Base-by-base conservation (phyloP, 495 filamentous ascomycete species). In the Immersiella caudata region DNA sequence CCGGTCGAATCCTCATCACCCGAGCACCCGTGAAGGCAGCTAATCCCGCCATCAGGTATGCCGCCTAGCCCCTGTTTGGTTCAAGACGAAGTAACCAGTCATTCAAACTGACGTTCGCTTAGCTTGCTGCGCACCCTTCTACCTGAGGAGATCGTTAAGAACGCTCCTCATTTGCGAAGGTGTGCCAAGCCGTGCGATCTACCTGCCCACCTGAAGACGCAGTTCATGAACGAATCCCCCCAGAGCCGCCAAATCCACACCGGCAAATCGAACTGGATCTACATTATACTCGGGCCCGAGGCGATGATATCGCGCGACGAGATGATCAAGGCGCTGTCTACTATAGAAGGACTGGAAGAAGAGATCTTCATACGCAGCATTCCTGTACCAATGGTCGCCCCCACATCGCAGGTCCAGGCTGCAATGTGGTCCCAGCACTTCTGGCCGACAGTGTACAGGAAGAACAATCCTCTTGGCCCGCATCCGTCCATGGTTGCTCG, bases 391-490 rank as follows among this genome's bases (percentile, higher is more conserved):
- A 81, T 89, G 50, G 79, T 91, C 14, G 85, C 93, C 26, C 93
- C 95, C 0, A 89, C 90, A 24, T 94, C 89, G 21, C 76, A 84
- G 22, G 75, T 86, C 12, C 92, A 97, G 79, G 93, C 95, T 6
- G 83, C 87, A 9, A 76, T 82, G 75, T 97, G 92, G 93, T 88
- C 86, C 33, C 80, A 85, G 26, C 82, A 85, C 27, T 90, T 93
- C 74, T 99, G 95, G 95, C 96, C 95, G 0, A 88, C 91, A 6
- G 82, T 92, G 8, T 98, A 96, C 81, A 93, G 93, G 65, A 89
- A 89, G 72, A 89, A 85, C 67, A 93, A 93, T 73, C 87, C 93
- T 35, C 84, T 93, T 74, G 87, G 92, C 58, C 83, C 93, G 68
- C 88, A 93, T 76, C 86, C 89, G 63, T 81, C 84, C 50, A 85